phyloP scores from a whole-genome alignment of 768 basidiomycete species.

The Lyophyllum semitale region DNA sequence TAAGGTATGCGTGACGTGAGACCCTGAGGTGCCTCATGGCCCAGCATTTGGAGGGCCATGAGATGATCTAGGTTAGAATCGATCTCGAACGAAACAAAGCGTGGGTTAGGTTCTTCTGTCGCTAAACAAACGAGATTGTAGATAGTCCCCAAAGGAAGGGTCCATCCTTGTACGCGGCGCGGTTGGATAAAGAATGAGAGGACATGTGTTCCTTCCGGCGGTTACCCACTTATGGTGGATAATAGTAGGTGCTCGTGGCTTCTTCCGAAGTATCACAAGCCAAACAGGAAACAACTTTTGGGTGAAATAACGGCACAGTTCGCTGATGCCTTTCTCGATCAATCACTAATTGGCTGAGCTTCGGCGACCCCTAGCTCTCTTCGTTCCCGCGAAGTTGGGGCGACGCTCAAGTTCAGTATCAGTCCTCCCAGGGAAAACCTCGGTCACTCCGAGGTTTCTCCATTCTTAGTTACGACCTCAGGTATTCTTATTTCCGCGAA shows the following conservation, averaged over 20 bases:
- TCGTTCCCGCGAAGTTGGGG: neutral
- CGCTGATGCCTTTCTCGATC: neutral
- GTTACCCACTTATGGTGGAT: constrained; percentile 10
- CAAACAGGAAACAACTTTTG: constrained; percentile 6
- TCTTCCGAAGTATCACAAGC: constrained; percentile 5
- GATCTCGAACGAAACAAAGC: constrained; percentile 12
- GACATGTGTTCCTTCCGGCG: constrained; percentile 16
- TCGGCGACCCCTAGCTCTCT: no score
- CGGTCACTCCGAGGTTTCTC: constrained; percentile 30
- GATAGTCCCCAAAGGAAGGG: constrained; percentile 8
- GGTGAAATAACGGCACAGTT: neutral
- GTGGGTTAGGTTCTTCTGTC: constrained; percentile 6
- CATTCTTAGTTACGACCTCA: constrained; percentile 18
- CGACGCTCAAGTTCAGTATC: neutral
- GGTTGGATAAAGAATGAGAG: neutral
- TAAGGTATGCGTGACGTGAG: constrained; percentile 28
- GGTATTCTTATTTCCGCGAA: constrained; percentile 5
- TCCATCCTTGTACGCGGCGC: constrained; percentile 7
- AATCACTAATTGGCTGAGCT: no score
- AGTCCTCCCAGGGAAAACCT: constrained; percentile 23
- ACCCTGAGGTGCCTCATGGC: constrained; percentile 27
- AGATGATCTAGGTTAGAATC: constrained; percentile 18
- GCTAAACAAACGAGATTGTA: constrained; percentile 2
- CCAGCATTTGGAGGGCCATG: constrained; percentile 32
- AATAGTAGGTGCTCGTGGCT: neutral